phyloP scores from a whole-genome alignment of 2,329 filamentous ascomycete species.

The Aspergillus persii region DNA sequence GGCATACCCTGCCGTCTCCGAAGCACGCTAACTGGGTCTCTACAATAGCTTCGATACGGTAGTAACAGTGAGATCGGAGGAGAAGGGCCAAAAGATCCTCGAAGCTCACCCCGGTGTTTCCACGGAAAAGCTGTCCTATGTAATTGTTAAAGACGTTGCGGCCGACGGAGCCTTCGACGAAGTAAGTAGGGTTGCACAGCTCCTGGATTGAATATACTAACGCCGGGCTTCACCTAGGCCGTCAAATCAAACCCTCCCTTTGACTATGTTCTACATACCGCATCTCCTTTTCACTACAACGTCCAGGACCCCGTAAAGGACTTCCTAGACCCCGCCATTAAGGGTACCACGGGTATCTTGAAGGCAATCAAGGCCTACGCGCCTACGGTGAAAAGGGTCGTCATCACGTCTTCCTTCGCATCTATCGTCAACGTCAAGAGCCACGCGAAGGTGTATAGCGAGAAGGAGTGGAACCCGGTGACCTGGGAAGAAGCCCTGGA shows the following conservation, averaged over 20 bases:
- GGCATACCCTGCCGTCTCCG: background rate
- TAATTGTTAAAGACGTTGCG: slow-evolving; percentile 71
- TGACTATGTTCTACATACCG: slow-evolving; percentile 71
- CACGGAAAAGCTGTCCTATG: slow-evolving; percentile 60
- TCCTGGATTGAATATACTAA: background rate
- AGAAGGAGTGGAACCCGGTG: slow-evolving; percentile 45
- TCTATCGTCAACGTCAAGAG: slow-evolving; percentile 54
- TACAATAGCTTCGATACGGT: slow-evolving; percentile 56
- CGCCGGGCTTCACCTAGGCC: slow-evolving; percentile 34
- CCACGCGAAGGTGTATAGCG: slow-evolving; percentile 35
- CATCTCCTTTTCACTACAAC: slow-evolving; percentile 71
- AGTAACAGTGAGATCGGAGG: slow-evolving; percentile 60
- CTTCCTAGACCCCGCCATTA: slow-evolving; percentile 60
- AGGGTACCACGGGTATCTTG: slow-evolving; percentile 62
- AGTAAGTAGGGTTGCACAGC: slow-evolving; percentile 27
- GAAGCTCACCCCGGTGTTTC: slow-evolving; percentile 51
- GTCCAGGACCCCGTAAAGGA: slow-evolving; percentile 67
- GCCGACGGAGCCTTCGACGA: slow-evolving; percentile 66
- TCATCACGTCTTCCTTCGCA: slow-evolving; percentile 69
- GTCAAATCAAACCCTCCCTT: slow-evolving; percentile 64
- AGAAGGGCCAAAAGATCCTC: slow-evolving; percentile 62
- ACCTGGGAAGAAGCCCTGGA: slow-evolving; percentile 42
- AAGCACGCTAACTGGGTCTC: slow-evolving; percentile 5
- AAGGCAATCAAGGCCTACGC: slow-evolving; percentile 61
- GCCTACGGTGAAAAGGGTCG: slow-evolving; percentile 69